Percentiles rank a stretch among this genome's conserved stretches.
phyloP scores from a whole-genome alignment of 176 grass and related monocot species.

The Typha latifolia region DNA sequence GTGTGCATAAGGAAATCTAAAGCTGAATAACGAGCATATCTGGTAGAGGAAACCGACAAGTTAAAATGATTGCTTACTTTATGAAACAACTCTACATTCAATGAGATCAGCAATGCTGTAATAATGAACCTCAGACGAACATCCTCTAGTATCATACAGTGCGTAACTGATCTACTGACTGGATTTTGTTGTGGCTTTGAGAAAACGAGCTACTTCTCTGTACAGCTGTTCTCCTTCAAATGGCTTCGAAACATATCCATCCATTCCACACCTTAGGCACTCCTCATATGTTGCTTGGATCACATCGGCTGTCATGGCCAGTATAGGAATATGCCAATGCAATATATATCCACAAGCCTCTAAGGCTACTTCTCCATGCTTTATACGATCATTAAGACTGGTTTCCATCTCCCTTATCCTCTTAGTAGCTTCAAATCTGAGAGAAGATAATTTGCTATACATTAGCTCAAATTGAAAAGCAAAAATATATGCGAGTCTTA shows the following conservation, averaged over 20 bases:
- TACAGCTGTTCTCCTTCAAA: slow-evolving; percentile 98
- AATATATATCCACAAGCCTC: slow-evolving; percentile 34
- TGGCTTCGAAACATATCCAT: slow-evolving; percentile 96
- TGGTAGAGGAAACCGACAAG: neutral
- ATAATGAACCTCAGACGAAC: slow-evolving; percentile 15
- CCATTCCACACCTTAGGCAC: slow-evolving; percentile 75
- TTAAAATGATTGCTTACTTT: slow-evolving; percentile 38
- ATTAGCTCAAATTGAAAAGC: no score
- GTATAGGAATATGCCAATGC: slow-evolving; percentile 80
- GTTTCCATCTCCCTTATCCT: slow-evolving; percentile 81
- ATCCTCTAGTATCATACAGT: slow-evolving; percentile 47
- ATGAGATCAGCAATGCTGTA: slow-evolving; percentile 16
- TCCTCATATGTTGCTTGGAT: slow-evolving; percentile 95
- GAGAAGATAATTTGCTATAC: neutral
- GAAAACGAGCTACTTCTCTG: slow-evolving; percentile 94
- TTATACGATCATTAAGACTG: slow-evolving; percentile 64
- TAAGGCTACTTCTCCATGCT: slow-evolving; percentile 30
- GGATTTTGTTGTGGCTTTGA: slow-evolving; percentile 25
- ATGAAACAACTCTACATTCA: slow-evolving; percentile 16
- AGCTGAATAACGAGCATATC: neutral
- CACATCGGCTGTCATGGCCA: slow-evolving; percentile 98
- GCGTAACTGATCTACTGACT: slow-evolving; percentile 27
- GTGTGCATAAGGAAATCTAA: no score
- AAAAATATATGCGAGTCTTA: no score
- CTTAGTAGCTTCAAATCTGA: slow-evolving; percentile 90